Evolutionary conservation across 352 stramenopile species (phyloP).

Genomic region (Thalassiosira hispida): DNA sequence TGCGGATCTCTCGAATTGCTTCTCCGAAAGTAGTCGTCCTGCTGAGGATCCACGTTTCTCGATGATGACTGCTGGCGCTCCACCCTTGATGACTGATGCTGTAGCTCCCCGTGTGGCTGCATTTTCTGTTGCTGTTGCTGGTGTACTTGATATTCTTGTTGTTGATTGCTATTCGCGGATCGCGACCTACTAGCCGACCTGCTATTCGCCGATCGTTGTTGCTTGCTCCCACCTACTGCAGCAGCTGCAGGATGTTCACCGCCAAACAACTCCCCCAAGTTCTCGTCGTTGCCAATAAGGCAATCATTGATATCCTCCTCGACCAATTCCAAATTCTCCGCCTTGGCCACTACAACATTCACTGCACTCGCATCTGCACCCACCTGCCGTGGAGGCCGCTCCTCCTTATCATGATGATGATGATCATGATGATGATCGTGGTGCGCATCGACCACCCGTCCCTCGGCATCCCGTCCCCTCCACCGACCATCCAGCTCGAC

Average conservation of each 20-base stretch:
- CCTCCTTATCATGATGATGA: too few relatives aligned
- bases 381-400: neutral
- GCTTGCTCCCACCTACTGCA: neutral
- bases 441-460: slow-evolving; percentile 10
- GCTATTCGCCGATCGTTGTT: neutral
- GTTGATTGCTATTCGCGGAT: slow-evolving; percentile 1
- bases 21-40: too few relatives aligned
- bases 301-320: slow-evolving; percentile 7
- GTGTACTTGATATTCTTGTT: too few relatives aligned
- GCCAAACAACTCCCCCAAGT: neutral
- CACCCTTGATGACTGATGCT: too few relatives aligned
- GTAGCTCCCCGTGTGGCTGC: too few relatives aligned
- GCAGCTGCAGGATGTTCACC: neutral
- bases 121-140: neutral
- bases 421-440: too few relatives aligned
- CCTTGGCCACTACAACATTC: slow-evolving; percentile 45
- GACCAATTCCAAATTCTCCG: slow-evolving; percentile 47
- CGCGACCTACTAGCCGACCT: slow-evolving; percentile 4
- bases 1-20: too few relatives aligned
- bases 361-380: slow-evolving; percentile 9
- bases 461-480: slow-evolving; percentile 29
- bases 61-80: too few relatives aligned
- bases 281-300: neutral
- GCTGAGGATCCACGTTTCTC: too few relatives aligned
- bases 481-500: slow-evolving; percentile 38